Base-by-base conservation (phyloP, 129 eudicot species). In the Artemisia tridentata region DNA sequence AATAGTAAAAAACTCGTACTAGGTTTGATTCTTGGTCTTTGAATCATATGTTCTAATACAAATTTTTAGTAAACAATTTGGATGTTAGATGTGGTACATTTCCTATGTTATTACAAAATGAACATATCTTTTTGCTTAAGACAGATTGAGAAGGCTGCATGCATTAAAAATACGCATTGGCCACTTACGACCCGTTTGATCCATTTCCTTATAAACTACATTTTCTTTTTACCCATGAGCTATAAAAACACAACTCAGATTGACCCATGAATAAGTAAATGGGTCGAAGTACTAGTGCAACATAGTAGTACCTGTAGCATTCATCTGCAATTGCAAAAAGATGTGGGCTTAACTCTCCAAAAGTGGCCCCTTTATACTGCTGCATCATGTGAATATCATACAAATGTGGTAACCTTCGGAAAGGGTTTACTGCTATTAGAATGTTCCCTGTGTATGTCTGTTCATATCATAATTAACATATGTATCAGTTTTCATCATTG, bases 381-480 rank as follows among this genome's bases (percentile, higher is more conserved):
- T 90, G 87, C 97, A 90, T 90, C 97, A 90, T 90, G 69, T 85
- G 90, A 84, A 81, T 71, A 67, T 90, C 97, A 53, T 90, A 90
- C 83, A 90, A 78, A 81, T 90, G 97, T 72, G 97, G 97, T 75
- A 90, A 76, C 63, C 97, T 83, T 21, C 81, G 84, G 73, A 90
- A 90, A 58, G 97, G 97, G 75, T 90, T 90, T 50, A 90, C 97
- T 20, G 97, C 97, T 62, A 90, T 90, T 47, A 90, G 81, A 77
- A 90, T 90, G 79, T 90, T 90, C 84, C 97, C 97, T 0, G 97
- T 90, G 84, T 90, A 90, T 46, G 97, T 90, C 97, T 90, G 95
- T 72, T 57, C 73, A 52, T 71, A 69, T 53, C 47, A 67, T 34
- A 56, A 54, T 29, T 20, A 62, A 74, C 48, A 29, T 63, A 7